Conservation (phyloP, 331 rosid genomes). For the Phaseolus coccineus region DNA sequence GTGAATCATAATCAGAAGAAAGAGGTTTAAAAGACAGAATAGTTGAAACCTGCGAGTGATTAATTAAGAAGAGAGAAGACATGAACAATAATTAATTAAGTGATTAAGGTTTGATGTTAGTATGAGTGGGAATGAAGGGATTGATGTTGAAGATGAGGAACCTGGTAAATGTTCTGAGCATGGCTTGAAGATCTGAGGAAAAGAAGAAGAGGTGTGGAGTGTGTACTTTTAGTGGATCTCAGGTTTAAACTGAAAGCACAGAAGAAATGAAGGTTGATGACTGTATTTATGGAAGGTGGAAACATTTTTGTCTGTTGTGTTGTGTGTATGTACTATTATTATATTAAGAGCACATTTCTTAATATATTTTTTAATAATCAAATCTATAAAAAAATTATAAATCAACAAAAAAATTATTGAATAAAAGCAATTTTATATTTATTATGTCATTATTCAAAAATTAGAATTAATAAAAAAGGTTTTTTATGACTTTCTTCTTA, state of each 20-base stretch:
- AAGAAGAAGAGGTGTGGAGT: conserved; percentile 8
- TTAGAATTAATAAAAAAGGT: too few relatives aligned
- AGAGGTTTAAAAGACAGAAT: not conserved
- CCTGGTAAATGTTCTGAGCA: conserved; percentile 74
- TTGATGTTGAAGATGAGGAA: conserved; percentile 23
- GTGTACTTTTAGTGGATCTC: conserved; percentile 43
- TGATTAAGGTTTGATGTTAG: conserved; percentile 13
- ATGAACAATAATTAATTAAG: not conserved
- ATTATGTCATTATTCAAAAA: too few relatives aligned
- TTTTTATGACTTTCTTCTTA: too few relatives aligned
- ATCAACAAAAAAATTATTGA: too few relatives aligned
- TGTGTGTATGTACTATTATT: too few relatives aligned
- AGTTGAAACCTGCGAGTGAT: not conserved
- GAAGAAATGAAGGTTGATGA: conserved; percentile 40
- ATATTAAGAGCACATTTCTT: too few relatives aligned
- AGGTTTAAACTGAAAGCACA: not conserved
- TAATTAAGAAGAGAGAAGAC: not conserved
- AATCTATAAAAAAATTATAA: too few relatives aligned
- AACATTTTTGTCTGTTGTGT: not conserved
- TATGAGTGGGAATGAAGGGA: not conserved
- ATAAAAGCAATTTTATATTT: too few relatives aligned
- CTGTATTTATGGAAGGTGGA: conserved; percentile 43
- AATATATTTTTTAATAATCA: too few relatives aligned
- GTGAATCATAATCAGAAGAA: not conserved
- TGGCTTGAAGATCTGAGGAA: conserved; percentile 47